Evolutionary conservation across 1,284 basidiomycete genomes (phyloP).

Genomic region (Kwoniella shivajii): DNA sequence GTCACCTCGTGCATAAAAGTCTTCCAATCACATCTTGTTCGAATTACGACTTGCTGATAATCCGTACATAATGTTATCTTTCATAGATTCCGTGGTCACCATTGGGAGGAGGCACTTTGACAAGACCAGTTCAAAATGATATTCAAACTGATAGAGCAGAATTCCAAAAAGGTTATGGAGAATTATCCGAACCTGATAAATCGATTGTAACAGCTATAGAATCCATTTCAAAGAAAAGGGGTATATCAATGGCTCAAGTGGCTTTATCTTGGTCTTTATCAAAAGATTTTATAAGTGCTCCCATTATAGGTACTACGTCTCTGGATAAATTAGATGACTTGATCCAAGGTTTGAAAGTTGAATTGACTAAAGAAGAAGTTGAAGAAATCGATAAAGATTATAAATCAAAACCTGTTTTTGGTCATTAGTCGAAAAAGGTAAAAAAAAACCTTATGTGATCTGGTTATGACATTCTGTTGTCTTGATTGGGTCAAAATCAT

Average conservation of each 20-base stretch:
- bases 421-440: too few relatives aligned
- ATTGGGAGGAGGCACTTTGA: conserved; percentile 21
- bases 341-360: conserved; percentile 20
- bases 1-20: conserved; percentile 44
- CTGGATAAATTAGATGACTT: conserved; percentile 28
- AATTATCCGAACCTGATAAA: conserved; percentile 18
- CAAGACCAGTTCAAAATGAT: neutral
- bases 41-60: too few relatives aligned
- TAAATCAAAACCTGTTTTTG: conserved; percentile 13
- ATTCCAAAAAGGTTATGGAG: conserved; percentile 3
- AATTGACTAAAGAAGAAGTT: conserved; percentile 29
- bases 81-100: conserved; percentile 31
- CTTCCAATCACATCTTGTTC: too few relatives aligned
- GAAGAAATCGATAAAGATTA: conserved; percentile 20
- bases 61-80: too few relatives aligned
- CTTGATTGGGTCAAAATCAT: too few relatives aligned
- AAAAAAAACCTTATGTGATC: too few relatives aligned
- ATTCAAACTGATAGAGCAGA: conserved; percentile 2
- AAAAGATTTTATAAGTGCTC: conserved; percentile 26
- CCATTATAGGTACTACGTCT: conserved; percentile 32
- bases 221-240: conserved; percentile 58
- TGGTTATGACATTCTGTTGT: too few relatives aligned
- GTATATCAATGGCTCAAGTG: conserved; percentile 61
- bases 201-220: conserved; percentile 49
- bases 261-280: conserved; percentile 21